Conservation (phyloP, 176 grass and related monocot genomes). For the Raddia distichophylla region DNA sequence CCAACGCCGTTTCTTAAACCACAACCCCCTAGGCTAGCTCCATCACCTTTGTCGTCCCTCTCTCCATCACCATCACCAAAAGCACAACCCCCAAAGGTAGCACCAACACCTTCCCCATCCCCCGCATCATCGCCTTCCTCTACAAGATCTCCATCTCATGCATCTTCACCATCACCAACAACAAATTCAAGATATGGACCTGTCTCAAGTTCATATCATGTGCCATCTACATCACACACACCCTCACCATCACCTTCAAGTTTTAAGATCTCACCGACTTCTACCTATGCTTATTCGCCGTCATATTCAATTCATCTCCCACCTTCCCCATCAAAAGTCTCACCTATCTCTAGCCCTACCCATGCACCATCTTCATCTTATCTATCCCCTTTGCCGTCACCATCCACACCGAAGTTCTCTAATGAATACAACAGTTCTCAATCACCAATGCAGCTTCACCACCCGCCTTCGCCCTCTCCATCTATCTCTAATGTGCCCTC, state of each 20-base stretch:
- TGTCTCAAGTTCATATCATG: neutral
- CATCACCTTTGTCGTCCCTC: neutral
- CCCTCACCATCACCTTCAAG: neutral
- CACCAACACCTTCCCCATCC: too few species aligned
- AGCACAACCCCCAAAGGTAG: neutral
- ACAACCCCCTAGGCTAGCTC: neutral
- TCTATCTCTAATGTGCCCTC: neutral
- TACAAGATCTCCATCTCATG: neutral
- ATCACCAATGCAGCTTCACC: neutral
- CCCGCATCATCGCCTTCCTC: neutral
- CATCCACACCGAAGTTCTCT: neutral
- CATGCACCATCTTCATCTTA: conserved; percentile 1
- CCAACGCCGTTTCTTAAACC: neutral
- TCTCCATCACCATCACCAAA: neutral
- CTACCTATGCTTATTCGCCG: neutral
- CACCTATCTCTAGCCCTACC: neutral
- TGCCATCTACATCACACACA: neutral
- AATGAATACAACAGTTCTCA: neutral
- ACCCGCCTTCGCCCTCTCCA: neutral
- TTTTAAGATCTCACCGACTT: neutral
- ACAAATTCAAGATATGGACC: neutral
- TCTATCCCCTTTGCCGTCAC: neutral
- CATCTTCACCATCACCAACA: neutral
- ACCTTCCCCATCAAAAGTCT: neutral
- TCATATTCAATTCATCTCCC: neutral